Conservation (phyloP, 2,329 filamentous ascomycete species). For the Xylariales sp. region DNA sequence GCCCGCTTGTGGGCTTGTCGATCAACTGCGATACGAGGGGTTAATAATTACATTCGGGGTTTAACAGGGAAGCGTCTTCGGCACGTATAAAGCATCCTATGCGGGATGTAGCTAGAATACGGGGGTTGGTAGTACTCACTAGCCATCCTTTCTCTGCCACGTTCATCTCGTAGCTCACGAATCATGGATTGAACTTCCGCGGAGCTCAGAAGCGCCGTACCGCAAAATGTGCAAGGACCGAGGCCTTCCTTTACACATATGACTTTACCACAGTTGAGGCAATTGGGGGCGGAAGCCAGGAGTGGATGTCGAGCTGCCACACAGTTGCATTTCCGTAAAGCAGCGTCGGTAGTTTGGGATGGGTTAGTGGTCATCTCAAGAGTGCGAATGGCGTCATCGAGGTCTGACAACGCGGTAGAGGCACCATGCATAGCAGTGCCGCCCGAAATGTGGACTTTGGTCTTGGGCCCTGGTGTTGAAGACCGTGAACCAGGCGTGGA, state of each 20-base stretch:
- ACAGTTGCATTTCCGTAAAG: constrained; percentile 81
- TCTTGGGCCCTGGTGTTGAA: constrained; percentile 64
- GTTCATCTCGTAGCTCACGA: constrained; percentile 82
- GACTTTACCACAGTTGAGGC: constrained; percentile 91
- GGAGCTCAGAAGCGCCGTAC: constrained; percentile 75
- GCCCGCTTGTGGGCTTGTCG: constrained; percentile 75
- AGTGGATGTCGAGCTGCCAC: constrained; percentile 89
- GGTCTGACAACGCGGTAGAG: constrained; percentile 76
- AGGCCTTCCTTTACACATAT: constrained; percentile 94
- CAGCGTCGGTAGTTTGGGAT: constrained; percentile 66
- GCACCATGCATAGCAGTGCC: constrained; percentile 85
- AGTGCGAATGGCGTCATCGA: constrained; percentile 84
- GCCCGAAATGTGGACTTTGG: constrained; percentile 79
- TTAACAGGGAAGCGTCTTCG: not conserved
- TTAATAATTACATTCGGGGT: constrained; percentile 6
- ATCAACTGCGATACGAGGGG: constrained; percentile 63
- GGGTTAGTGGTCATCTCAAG: constrained; percentile 95
- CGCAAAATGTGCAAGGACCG: constrained; percentile 93
- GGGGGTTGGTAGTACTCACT: constrained; percentile 21
- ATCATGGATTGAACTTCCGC: constrained; percentile 88
- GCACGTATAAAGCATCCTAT: not conserved
- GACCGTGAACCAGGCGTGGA: constrained; percentile 63
- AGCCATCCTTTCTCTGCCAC: constrained; percentile 86
- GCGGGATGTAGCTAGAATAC: not conserved
- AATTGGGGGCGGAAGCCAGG: constrained; percentile 92